Percentiles rank a stretch among this genome's conserved stretches.
These are phyloP conservation scores for Fragaria ananassa DNA, from an alignment of 306 rosid species.

Conservation along the genomic window DNA sequence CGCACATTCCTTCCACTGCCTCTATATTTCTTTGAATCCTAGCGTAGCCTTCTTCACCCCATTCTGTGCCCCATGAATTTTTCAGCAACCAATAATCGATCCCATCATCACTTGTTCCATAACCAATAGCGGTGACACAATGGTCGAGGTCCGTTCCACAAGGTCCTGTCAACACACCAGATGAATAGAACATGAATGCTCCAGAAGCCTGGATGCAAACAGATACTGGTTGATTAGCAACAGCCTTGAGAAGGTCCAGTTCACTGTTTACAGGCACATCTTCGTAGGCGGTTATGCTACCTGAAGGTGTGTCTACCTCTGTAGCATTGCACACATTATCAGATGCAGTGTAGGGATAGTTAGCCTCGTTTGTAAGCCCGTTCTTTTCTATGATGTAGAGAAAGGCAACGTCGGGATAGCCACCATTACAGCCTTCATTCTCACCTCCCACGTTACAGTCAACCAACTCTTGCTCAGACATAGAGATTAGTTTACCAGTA, in stretches of 20 bases:
- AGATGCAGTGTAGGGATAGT: constrained; percentile 32
- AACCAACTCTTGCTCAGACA: constrained; percentile 45
- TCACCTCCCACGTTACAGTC: constrained; percentile 38
- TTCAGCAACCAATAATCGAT: constrained; percentile 46
- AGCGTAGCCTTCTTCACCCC: constrained; percentile 56
- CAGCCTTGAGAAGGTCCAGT: constrained; percentile 31
- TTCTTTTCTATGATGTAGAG: constrained; percentile 34
- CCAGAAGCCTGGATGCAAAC: constrained; percentile 47
- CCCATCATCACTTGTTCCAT: constrained; percentile 33
- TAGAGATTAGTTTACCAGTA: constrained; percentile 27
- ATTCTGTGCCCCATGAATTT: constrained; percentile 44
- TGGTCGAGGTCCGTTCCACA: constrained; percentile 44
- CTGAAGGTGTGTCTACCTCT: constrained; percentile 8
- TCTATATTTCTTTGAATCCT: constrained; percentile 37
- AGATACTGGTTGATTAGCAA: constrained; percentile 40
- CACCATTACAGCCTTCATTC: constrained; percentile 45
- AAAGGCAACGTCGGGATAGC: constrained; percentile 42
- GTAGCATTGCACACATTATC: constrained; percentile 32
- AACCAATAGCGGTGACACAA: constrained; percentile 43
- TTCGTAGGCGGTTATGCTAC: constrained; percentile 26
- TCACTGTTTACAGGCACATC: constrained; percentile 39
- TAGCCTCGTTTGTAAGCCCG: constrained; percentile 34
- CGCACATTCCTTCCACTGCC: constrained; percentile 42
- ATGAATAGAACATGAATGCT: constrained; percentile 25
- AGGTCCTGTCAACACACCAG: constrained; percentile 44